Conservation (phyloP, 805 yeast species). For the Saccharomyces jurei region DNA sequence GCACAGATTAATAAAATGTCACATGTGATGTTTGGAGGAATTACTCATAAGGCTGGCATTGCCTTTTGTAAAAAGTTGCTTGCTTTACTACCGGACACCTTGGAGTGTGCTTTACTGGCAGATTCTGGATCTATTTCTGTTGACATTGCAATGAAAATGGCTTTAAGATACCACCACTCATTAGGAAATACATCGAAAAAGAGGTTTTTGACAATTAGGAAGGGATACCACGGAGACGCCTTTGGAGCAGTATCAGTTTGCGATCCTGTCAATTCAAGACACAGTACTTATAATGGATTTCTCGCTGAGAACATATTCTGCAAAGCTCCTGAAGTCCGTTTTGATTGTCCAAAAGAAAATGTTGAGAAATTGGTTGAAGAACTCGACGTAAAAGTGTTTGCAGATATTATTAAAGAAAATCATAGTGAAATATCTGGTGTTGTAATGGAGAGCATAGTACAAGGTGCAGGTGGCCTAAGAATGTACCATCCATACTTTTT, state of each 20-base stretch:
- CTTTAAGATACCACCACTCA: constrained; percentile 22
- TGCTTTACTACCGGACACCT: constrained; percentile 21
- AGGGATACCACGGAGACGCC: constrained; percentile 35
- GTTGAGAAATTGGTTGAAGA: not conserved
- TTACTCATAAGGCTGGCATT: constrained; percentile 28
- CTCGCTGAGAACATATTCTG: constrained; percentile 26
- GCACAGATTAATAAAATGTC: constrained; percentile 28
- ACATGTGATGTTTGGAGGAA: constrained; percentile 26
- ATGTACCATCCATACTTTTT: constrained; percentile 30
- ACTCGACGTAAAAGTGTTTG: not conserved
- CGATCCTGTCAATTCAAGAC: constrained; percentile 30
- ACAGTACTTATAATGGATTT: constrained; percentile 26
- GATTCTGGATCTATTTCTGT: constrained; percentile 32
- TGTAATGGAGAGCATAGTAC: constrained; percentile 33
- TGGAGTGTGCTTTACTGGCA: constrained; percentile 17
- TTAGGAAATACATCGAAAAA: constrained; percentile 16
- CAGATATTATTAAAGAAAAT: constrained; percentile 15
- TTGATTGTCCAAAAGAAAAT: not conserved
- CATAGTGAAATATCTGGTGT: constrained; percentile 30
- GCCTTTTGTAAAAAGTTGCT: constrained; percentile 26
- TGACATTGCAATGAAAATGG: constrained; percentile 34
- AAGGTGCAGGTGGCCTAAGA: constrained; percentile 35
- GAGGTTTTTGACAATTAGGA: constrained; percentile 27
- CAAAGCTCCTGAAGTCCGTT: constrained; percentile 16
- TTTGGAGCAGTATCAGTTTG: constrained; percentile 35